Evolutionary conservation across 148 eudicot genomes (phyloP).

Genomic region (Vaccinium darrowii): DNA sequence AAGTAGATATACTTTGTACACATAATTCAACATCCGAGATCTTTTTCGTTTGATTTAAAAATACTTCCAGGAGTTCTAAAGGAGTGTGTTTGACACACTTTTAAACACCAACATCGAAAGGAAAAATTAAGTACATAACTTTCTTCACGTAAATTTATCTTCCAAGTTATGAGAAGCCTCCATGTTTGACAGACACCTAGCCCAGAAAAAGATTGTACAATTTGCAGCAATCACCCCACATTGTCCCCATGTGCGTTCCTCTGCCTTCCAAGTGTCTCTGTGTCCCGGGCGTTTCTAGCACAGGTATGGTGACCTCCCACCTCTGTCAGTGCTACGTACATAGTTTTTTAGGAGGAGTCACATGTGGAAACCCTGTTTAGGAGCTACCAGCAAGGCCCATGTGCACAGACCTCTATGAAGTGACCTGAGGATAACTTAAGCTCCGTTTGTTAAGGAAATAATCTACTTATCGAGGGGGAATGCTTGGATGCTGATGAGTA

Average conservation of each 20-base stretch:
- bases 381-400: neutral
- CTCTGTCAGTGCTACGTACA: neutral
- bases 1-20: neutral
- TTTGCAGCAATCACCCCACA: neutral
- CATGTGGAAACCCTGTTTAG: neutral
- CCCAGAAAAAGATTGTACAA: neutral
- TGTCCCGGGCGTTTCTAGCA: neutral
- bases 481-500: neutral
- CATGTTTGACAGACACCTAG: neutral
- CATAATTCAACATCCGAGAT: neutral
- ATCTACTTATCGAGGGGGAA: neutral
- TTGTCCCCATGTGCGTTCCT: neutral
- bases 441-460: neutral
- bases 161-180: neutral
- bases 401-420: neutral
- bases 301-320: neutral
- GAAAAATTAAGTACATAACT: neutral
- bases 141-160: neutral
- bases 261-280: neutral
- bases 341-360: neutral
- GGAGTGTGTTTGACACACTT: neutral
- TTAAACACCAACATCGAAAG: neutral
- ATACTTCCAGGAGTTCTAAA: neutral
- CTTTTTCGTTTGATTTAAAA: neutral
- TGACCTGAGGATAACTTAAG: neutral